These are phyloP conservation scores for Sechiopsis laciniata DNA, from an alignment of 306 rosid genomes.

Conservation along the genomic window DNA sequence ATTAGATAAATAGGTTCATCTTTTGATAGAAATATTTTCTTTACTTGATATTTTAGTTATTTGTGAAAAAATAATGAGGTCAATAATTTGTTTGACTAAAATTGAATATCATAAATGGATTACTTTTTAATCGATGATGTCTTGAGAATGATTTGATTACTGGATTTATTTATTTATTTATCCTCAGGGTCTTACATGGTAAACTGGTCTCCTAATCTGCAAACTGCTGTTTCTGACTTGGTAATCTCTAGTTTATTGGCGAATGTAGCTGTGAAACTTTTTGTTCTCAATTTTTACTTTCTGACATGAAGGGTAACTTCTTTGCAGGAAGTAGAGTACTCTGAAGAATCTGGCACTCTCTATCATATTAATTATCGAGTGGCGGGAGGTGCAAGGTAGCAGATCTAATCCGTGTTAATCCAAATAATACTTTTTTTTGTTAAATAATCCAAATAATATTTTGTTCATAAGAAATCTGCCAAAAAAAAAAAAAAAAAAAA, in stretches of 20 bases:
- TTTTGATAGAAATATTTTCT: background rate
- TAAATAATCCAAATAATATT: background rate
- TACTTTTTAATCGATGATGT: background rate
- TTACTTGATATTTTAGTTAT: background rate
- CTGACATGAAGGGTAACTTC: slow-evolving; percentile 26
- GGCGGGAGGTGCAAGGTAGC: slow-evolving; percentile 74
- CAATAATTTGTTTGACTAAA: background rate
- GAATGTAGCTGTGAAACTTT: background rate
- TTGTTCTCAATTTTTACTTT: slow-evolving; percentile 25
- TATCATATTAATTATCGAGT: slow-evolving; percentile 85
- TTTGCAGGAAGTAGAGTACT: slow-evolving; percentile 88
- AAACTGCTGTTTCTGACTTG: slow-evolving; percentile 96
- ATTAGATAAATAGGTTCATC: background rate
- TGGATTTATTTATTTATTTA: slow-evolving; percentile 14
- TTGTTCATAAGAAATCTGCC: background rate
- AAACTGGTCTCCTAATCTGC: slow-evolving; percentile 92
- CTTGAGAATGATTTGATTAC: background rate
- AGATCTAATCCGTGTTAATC: background rate
- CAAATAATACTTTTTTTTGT: too few species aligned
- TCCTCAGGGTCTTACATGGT: slow-evolving; percentile 85
- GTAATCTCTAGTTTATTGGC: slow-evolving; percentile 31
- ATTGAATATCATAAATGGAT: background rate
- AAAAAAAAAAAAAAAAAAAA: background rate
- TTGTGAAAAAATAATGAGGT: background rate
- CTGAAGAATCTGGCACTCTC: slow-evolving; percentile 80